Evolutionary conservation across 441 rosid genomes (phyloP), one percentile per base, ranked within the genome.

Genomic region (Biscutella laevigata): DNA sequence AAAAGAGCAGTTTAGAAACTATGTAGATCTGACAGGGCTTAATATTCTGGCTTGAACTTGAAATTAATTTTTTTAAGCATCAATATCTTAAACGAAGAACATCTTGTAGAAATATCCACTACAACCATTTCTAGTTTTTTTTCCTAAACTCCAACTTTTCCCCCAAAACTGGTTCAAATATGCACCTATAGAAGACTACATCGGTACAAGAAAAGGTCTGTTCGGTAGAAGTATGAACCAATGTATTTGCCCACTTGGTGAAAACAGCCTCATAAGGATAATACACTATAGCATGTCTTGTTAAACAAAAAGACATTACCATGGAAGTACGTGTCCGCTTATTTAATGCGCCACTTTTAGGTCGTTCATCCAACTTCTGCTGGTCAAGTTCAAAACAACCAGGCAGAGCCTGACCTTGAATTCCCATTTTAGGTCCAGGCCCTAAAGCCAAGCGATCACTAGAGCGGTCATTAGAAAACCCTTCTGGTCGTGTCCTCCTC

Each of bases 311-410:
- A 57, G 68, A 61, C 76, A 74, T 94, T 80, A 75, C 83, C 86
- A 89, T 43, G 53, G 96, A 87, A 59, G 96, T 94, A 59, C 97
- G 95, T 42, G 95, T 83, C 42, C 96, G 85, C 72, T 85, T 92
- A 77, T 74, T 92, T 62, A 94, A 79, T 58, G 84, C 81, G 53
- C 64, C 63, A 70, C 61, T 76, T 66, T 80, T 89, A 17, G 79
- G 71, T 61, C 84, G 80, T 72, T 80, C 94, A 57, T 87, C 94
- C 13, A 81, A 57, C 71, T 76, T 89, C 44, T 71, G 89, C 49
- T 62, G 88, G 63, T 89, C 97, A 72, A 71, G 72, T 62, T 87
- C 97, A 77, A 80, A 79, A 72, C 75, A 67, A 54, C 82, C 66
- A 35, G 77, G 59, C 27, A 60, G 69, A 53, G 75, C 51, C 46